phyloP scores from a whole-genome alignment of 805 yeast species.

The Groenewaldozyma salmanticensis region DNA sequence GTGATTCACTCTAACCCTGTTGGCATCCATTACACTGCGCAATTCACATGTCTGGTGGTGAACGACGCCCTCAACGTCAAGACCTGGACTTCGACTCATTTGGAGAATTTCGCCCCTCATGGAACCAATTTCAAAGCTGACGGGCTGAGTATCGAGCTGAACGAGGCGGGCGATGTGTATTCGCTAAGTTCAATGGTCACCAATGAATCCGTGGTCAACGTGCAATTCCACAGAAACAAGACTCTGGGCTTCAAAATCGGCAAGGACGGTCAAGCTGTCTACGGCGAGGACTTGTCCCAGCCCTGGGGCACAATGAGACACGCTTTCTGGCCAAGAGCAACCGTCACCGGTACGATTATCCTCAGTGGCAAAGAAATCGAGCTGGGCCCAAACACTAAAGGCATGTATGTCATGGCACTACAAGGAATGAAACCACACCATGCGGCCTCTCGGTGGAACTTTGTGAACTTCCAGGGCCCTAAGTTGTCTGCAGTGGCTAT shows the following conservation, averaged over 20 bases:
- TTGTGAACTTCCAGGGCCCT: constrained; percentile 76
- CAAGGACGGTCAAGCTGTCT: constrained; percentile 71
- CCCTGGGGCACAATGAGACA: constrained; percentile 99
- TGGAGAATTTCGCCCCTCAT: constrained; percentile 64
- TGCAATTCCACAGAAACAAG: constrained; percentile 43
- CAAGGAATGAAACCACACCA: constrained; percentile 99
- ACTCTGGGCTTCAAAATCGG: constrained; percentile 87
- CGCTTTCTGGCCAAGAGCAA: constrained; percentile 89
- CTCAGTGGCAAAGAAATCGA: constrained; percentile 31
- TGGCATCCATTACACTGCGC: constrained; percentile 76
- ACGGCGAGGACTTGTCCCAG: constrained; percentile 70
- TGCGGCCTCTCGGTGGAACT: constrained; percentile 96
- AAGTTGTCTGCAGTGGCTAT: constrained; percentile 68
- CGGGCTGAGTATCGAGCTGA: constrained; percentile 48
- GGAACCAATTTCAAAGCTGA: constrained; percentile 76
- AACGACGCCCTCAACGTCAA: constrained; percentile 39
- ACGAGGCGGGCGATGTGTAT: constrained; percentile 43
- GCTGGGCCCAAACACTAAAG: constrained; percentile 26
- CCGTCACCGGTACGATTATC: constrained; percentile 54
- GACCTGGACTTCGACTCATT: constrained; percentile 87
- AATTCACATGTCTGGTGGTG: constrained; percentile 80
- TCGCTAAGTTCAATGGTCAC: constrained; percentile 43
- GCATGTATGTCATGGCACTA: constrained; percentile 91
- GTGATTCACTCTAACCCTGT: constrained; percentile 87
- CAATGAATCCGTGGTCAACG: constrained; percentile 60